A percentile compares a stretch with the other conserved stretches of the same genome.
Conservation (phyloP, 768 basidiomycete genomes). For the Auricularia sp. region DNA sequence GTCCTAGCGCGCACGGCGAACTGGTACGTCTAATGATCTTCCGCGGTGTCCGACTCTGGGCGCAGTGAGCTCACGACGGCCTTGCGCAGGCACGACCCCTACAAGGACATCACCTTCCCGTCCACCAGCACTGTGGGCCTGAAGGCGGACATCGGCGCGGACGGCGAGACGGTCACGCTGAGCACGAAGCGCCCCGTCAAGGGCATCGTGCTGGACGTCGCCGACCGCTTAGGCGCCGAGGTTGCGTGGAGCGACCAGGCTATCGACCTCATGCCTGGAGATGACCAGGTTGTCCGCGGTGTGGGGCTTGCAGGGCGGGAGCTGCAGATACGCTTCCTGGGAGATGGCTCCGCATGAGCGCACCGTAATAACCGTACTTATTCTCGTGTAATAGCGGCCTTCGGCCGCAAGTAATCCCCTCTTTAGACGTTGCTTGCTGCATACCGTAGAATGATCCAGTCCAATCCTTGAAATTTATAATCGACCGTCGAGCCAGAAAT, state of each 20-base stretch:
- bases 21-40: constrained; percentile 32
- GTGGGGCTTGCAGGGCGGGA: constrained; percentile 22
- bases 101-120: constrained; percentile 31
- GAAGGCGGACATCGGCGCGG: constrained; percentile 20
- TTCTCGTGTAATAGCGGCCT: too few relatives aligned
- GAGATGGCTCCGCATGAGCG: constrained; percentile 12
- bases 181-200: constrained; percentile 34
- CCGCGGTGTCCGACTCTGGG: not conserved
- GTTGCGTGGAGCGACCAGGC: constrained; percentile 29
- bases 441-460: too few relatives aligned
- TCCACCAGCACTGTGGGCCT: constrained; percentile 8
- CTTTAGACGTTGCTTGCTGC: too few relatives aligned
- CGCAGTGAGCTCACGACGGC: too few relatives aligned
- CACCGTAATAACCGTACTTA: too few relatives aligned
- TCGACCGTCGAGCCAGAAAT: too few relatives aligned
- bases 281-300: constrained; percentile 23
- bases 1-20: constrained; percentile 67
- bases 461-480: too few relatives aligned
- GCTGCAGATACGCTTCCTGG: constrained; percentile 16
- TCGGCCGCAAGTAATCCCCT: too few relatives aligned
- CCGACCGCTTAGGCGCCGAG: constrained; percentile 13
- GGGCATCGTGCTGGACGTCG: constrained; percentile 25
- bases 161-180: constrained; percentile 51
- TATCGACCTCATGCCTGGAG: constrained; percentile 30
- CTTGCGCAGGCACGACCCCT: constrained; percentile 26